Evolutionary conservation across 768 basidiomycete genomes (phyloP).

Genomic region (Coprinopsis strossmayeri): DNA sequence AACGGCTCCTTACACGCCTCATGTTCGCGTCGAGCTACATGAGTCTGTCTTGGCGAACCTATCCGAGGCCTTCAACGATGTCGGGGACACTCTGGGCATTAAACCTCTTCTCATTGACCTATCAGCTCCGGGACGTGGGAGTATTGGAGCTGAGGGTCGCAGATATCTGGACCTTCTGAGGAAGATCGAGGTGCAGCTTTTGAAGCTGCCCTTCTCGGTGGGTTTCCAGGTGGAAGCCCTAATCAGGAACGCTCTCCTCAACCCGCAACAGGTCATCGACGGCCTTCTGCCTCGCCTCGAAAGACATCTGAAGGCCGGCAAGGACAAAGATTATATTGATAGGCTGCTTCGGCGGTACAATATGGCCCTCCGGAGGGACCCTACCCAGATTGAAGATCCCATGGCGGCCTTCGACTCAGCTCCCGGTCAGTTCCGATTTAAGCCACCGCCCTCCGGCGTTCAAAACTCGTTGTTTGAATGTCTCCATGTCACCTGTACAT

Average conservation of each 20-base stretch:
- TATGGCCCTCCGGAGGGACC: slow-evolving; percentile 34
- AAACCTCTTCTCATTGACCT: slow-evolving; percentile 22
- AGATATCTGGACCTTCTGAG: slow-evolving; percentile 38
- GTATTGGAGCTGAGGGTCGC: slow-evolving; percentile 43
- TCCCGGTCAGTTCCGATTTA: slow-evolving; percentile 17
- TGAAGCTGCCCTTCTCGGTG: slow-evolving; percentile 50
- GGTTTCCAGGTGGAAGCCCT: slow-evolving; percentile 75
- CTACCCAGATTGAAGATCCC: slow-evolving; percentile 32
- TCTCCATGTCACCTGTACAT: slow-evolving; percentile 70
- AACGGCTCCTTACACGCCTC: slow-evolving; percentile 65
- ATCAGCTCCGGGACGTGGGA: slow-evolving; percentile 16
- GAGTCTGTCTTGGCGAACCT: too few relatives aligned
- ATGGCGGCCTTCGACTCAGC: slow-evolving; percentile 31
- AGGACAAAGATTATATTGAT: slow-evolving; percentile 24
- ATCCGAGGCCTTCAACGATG: too few relatives aligned
- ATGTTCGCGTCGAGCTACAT: slow-evolving; percentile 57
- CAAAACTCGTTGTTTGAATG: slow-evolving; percentile 44
- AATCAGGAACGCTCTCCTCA: slow-evolving; percentile 53
- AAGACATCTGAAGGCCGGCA: slow-evolving; percentile 26
- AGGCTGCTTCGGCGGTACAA: slow-evolving; percentile 50
- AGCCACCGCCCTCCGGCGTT: slow-evolving; percentile 9
- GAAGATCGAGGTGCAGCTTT: slow-evolving; percentile 38
- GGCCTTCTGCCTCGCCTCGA: slow-evolving; percentile 38
- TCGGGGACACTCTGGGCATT: too few relatives aligned
- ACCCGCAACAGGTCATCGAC: slow-evolving; percentile 46